These are phyloP conservation scores for Amaranthus cruentus DNA, from an alignment of 148 eudicot genomes.

Conservation along the genomic window DNA sequence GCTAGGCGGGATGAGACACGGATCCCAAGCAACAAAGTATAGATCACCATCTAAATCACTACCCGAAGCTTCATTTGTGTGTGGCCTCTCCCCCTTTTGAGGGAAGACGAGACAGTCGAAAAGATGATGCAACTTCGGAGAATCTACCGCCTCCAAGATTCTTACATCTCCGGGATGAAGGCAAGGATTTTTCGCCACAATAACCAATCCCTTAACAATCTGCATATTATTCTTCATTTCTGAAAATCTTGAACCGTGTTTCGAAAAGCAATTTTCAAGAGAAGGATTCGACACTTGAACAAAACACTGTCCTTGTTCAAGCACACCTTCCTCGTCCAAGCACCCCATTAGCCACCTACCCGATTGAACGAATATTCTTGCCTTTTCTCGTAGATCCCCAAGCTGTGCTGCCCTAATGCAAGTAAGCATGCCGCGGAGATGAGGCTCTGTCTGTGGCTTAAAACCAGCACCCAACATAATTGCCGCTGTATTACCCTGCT, in stretches of 20 bases:
- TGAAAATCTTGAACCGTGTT: slow-evolving; percentile 62
- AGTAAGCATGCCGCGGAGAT: slow-evolving; percentile 72
- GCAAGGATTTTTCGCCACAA: slow-evolving; percentile 81
- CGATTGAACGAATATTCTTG: slow-evolving; percentile 67
- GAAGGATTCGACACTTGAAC: slow-evolving; percentile 71
- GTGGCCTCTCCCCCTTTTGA: slow-evolving; percentile 87
- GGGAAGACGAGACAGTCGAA: slow-evolving; percentile 82
- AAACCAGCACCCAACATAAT: slow-evolving; percentile 91
- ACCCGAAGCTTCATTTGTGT: slow-evolving; percentile 87
- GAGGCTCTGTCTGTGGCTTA: slow-evolving; percentile 71
- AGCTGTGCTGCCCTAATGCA: slow-evolving; percentile 79
- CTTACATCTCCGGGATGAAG: slow-evolving; percentile 95
- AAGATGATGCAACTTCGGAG: slow-evolving; percentile 62
- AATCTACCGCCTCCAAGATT: slow-evolving; percentile 74
- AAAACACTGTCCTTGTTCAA: slow-evolving; percentile 83
- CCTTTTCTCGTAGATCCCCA: slow-evolving; percentile 64
- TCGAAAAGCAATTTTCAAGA: slow-evolving; percentile 59
- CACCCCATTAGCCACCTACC: slow-evolving; percentile 97
- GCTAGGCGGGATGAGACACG: slow-evolving; percentile 73
- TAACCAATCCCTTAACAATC: slow-evolving; percentile 60
- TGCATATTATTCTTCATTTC: slow-evolving; percentile 36
- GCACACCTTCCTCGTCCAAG: slow-evolving; percentile 66
- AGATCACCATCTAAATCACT: slow-evolving; percentile 96
- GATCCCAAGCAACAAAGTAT: slow-evolving; percentile 90
- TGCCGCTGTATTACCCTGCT: slow-evolving; percentile 75